phyloP scores from a whole-genome alignment of 129 eudicot species.

The Chrysanthemum lavandulifolium region DNA sequence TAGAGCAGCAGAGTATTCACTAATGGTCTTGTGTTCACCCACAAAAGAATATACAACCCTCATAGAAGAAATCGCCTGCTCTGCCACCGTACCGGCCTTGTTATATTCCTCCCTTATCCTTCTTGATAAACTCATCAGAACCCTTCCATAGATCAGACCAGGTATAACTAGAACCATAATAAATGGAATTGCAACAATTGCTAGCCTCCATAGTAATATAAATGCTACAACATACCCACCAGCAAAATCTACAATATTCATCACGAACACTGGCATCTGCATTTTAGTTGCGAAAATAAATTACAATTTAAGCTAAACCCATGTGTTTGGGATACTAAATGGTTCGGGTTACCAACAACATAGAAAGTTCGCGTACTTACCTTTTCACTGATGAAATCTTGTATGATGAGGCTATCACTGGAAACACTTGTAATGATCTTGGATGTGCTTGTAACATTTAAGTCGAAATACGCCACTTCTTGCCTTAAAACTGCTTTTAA shows the following conservation, averaged over 20 bases:
- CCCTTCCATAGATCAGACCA: constrained; percentile 45
- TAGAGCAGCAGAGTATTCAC: constrained; percentile 52
- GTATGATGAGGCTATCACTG: constrained; percentile 55
- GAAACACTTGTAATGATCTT: constrained; percentile 61
- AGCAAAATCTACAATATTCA: constrained; percentile 32
- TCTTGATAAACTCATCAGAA: constrained; percentile 43
- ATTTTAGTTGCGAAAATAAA: neutral
- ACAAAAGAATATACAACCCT: constrained; percentile 60
- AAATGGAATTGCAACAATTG: constrained; percentile 58
- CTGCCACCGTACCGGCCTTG: constrained; percentile 53
- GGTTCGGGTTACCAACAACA: neutral
- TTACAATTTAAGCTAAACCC: no score
- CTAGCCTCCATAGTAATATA: constrained; percentile 53
- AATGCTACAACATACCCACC: constrained; percentile 45
- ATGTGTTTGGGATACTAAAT: neutral
- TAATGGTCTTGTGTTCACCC: constrained; percentile 42
- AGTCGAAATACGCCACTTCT: constrained; percentile 63
- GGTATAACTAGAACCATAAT: constrained; percentile 44
- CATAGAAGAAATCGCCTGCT: constrained; percentile 50
- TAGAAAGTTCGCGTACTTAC: constrained; percentile 13
- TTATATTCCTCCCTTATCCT: constrained; percentile 50
- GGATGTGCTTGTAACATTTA: constrained; percentile 50
- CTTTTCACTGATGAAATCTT: constrained; percentile 70
- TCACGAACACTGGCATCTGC: constrained; percentile 48
- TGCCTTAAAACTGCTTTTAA: constrained; percentile 69